Conservation (phyloP, 768 basidiomycete genomes). For the Tulasnella sp. region DNA sequence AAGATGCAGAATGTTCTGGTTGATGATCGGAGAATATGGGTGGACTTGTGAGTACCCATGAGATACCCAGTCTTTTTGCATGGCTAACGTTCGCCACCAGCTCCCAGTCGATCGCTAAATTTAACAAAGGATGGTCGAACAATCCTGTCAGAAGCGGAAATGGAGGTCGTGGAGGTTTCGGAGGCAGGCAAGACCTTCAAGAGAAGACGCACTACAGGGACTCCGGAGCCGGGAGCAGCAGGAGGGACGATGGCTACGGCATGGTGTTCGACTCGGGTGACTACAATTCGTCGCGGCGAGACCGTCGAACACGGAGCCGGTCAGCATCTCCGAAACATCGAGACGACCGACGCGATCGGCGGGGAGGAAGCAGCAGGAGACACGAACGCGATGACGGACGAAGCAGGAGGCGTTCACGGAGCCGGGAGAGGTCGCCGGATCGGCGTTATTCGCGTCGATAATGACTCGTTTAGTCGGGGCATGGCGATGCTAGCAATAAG, state of each 20-base stretch:
- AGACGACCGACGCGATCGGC: not conserved
- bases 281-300: constrained; percentile 23
- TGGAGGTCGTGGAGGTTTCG: constrained; percentile 44
- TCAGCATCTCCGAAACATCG: constrained; percentile 24
- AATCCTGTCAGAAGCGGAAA: constrained; percentile 38
- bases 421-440: not conserved
- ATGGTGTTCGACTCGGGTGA: constrained; percentile 81
- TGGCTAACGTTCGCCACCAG: constrained; percentile 29
- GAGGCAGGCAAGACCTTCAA: constrained; percentile 67
- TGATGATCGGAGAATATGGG: constrained; percentile 97
- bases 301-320: not conserved
- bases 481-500: not conserved
- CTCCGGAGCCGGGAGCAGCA: constrained; percentile 29
- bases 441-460: not conserved
- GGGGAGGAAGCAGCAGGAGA: not conserved
- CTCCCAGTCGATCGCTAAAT: constrained; percentile 89
- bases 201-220: constrained; percentile 60
- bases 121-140: constrained; percentile 78
- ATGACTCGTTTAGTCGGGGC: not conserved
- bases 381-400: constrained; percentile 19
- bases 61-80: not conserved
- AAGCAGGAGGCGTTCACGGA: constrained; percentile 1
- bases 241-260: constrained; percentile 44
- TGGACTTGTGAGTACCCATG: constrained; percentile 73
- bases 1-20: constrained; percentile 99